Evolutionary conservation across 2,329 filamentous ascomycete genomes (phyloP).

Genomic region (Sarocladium brachiariae): DNA sequence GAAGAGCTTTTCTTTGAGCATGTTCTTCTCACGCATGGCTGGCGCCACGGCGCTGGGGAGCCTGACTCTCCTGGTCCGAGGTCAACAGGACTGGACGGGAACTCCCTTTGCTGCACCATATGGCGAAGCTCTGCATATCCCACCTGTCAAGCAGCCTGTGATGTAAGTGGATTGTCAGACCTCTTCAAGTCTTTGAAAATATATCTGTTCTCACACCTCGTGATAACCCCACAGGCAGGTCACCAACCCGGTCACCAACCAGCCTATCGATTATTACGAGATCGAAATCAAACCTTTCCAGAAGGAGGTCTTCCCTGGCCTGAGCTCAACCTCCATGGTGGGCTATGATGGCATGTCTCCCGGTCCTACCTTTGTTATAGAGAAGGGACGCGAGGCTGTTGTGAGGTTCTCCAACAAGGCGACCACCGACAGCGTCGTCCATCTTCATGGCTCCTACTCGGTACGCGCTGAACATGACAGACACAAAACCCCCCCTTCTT

Average conservation of each 20-base stretch:
- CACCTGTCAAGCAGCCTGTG: constrained; percentile 33
- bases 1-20: not conserved
- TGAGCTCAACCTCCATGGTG: constrained; percentile 22
- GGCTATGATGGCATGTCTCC: constrained; percentile 50
- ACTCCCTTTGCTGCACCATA: constrained; percentile 3
- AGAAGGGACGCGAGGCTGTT: constrained; percentile 42
- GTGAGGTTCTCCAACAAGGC: constrained; percentile 47
- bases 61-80: not conserved
- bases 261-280: constrained; percentile 29
- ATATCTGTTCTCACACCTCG: not conserved
- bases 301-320: constrained; percentile 30
- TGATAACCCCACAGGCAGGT: constrained; percentile 20
- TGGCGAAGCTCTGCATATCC: constrained; percentile 19
- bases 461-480: no score
- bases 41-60: not conserved
- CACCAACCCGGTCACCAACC: constrained; percentile 28
- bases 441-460: constrained; percentile 46
- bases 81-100: not conserved
- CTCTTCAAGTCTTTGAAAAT: no score
- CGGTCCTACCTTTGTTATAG: constrained; percentile 45
- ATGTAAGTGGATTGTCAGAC: no score
- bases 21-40: constrained; percentile 3
- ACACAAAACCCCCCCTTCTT: not conserved
- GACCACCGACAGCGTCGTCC: constrained; percentile 35
- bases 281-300: constrained; percentile 26